Base-by-base conservation (phyloP, 352 stramenopile species). In the Pythium aristosporum region DNA sequence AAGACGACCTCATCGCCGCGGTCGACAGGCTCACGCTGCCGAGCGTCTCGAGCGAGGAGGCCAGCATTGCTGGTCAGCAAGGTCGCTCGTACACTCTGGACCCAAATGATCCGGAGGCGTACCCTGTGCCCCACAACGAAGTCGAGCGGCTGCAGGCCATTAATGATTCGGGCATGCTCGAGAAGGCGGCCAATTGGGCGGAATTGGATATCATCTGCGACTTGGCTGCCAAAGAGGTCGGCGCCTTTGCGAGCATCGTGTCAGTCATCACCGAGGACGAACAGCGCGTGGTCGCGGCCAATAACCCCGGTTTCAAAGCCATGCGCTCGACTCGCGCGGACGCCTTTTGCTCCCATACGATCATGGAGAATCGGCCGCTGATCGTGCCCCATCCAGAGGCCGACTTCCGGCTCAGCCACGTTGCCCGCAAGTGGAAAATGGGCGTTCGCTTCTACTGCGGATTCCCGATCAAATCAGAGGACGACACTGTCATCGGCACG, bases 161-260 rank as follows among this genome's bases (percentile, higher is more conserved):
- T 57, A 61, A 74, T 32, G 61, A 75, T 28, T 61, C 71, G 13
- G 66, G 72, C 48, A 25, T 62, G 6, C 49, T 87, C 21, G 54
- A 73, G 39, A 52, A 82, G n/a, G 57, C 80, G 7, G 68, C 69
- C 10, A 65, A 76, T 16, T 69, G 75, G n/a, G 77, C 80, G 16
- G 82, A 91, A 52, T 70, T 91, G 13, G 72, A 82, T 18, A 84
- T 88, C 54, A 82, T 91, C 49, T 91, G 82, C 57, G 74, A 70
- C 5, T 52, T 91, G 50, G 82, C 77, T 23, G 64, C 67, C 2
- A 80, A 76, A 44, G 77, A 89, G 54, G 68, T 91, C 8, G 67
- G 62, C 23, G 87, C 77, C 48, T 69, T 71, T 9, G 68, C 76
- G 15, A 85, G 69, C 58, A 74, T 81, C 57, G 73, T 91, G 61